These are phyloP conservation scores for Dalbergia oliveri DNA, from an alignment of 306 rosid genomes.

Conservation along the genomic window DNA sequence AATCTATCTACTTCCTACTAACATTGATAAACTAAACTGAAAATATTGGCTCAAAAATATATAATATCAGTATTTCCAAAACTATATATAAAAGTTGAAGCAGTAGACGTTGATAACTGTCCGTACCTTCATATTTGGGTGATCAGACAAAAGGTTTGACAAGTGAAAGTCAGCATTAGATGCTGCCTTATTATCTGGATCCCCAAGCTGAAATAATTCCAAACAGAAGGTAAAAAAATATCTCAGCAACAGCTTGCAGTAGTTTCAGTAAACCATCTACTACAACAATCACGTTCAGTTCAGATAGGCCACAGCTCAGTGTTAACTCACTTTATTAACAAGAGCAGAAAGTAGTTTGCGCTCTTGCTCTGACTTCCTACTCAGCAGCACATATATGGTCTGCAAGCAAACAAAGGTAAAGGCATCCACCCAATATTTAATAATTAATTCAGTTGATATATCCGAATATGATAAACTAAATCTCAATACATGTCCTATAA, in stretches of 20 bases:
- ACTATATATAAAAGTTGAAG: neutral
- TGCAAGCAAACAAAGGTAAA: conserved; percentile 50
- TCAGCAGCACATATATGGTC: conserved; percentile 77
- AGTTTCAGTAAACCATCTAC: conserved; percentile 31
- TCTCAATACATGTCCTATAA: conserved; percentile 18
- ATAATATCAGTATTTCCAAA: neutral
- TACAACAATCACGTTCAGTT: neutral
- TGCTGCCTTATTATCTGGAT: conserved; percentile 91
- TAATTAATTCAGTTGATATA: neutral
- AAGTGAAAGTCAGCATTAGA: conserved; percentile 95
- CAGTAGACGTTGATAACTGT: neutral
- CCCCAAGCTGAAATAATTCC: conserved; percentile 80
- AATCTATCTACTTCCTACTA: neutral
- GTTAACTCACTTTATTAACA: conserved; percentile 85
- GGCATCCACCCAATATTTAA: conserved; percentile 6
- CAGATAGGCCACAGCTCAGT: conserved; percentile 26
- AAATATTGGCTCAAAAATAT: neutral
- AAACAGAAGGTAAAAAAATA: conserved; percentile 13
- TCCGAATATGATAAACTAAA: conserved; percentile 13
- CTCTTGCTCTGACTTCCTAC: conserved; percentile 97
- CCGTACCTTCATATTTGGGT: conserved; percentile 95
- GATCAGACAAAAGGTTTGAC: conserved; percentile 86
- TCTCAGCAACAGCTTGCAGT: conserved; percentile 21
- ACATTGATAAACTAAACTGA: neutral
- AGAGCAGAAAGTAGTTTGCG: conserved; percentile 86